Evolutionary conservation across 371 early-diverging fungal species (phyloP).

Genomic region (Amoeboaphelidium occidentale): DNA sequence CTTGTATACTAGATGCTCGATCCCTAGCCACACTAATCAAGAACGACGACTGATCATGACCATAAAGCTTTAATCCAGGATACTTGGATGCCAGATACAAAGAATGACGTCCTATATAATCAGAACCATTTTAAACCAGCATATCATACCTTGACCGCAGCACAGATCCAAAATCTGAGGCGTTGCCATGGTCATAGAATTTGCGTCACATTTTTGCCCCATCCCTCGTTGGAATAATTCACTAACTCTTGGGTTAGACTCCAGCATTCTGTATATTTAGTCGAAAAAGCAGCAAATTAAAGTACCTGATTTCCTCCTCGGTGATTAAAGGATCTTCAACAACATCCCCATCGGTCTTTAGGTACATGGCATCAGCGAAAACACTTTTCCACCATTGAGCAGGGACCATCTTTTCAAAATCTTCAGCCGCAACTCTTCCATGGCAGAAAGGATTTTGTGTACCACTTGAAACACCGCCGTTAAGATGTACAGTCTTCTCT

Average conservation of each 20-base stretch:
- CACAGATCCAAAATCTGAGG: constrained; percentile 24
- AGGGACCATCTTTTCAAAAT: constrained; percentile 23
- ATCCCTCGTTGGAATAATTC: constrained; percentile 9
- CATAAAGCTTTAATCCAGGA: constrained; percentile 18
- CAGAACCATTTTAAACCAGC: background rate
- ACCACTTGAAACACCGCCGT: no score
- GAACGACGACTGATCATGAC: constrained; percentile 29
- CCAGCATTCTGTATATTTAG: constrained; percentile 9
- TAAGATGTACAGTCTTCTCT: no score
- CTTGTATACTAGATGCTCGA: constrained; percentile 8
- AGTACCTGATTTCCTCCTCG: constrained; percentile 16
- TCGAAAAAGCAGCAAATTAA: background rate
- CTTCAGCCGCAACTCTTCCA: background rate
- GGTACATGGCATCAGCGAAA: constrained; percentile 22
- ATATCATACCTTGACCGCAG: constrained; percentile 22
- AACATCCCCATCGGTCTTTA: constrained; percentile 37
- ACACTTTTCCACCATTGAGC: constrained; percentile 28
- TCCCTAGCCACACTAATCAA: constrained; percentile 18
- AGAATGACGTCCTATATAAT: constrained; percentile 16
- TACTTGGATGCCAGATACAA: constrained; percentile 21
- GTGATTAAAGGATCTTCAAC: constrained; percentile 37
- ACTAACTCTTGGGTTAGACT: constrained; percentile 10
- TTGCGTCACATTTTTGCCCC: background rate
- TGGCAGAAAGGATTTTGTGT: no score
- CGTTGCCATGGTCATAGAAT: background rate